Conservation (phyloP, 306 rosid genomes). For the Dicorynia guianensis region DNA sequence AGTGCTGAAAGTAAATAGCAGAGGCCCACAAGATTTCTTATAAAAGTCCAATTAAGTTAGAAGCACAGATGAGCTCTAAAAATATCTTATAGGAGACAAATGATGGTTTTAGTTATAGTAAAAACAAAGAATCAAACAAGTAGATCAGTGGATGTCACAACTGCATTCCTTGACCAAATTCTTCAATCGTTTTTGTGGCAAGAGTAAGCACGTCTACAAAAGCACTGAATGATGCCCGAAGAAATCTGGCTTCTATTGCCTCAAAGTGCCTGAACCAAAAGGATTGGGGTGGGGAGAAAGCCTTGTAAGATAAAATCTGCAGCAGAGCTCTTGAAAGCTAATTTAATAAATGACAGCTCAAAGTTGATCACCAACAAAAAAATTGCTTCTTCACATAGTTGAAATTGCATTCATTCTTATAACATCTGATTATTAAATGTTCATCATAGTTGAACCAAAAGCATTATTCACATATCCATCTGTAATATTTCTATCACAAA, state of each 20-base stretch:
- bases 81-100: background rate
- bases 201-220: conserved; percentile 78
- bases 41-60: background rate
- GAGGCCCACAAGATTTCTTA: too few species aligned
- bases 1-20: too few species aligned
- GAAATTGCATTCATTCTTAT: conserved; percentile 3
- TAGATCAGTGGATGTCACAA: conserved; percentile 45
- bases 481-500: background rate
- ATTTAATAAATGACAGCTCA: background rate
- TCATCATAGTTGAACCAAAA: conserved; percentile 26
- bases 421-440: background rate
- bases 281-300: background rate
- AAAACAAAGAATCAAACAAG: conserved; percentile 17
- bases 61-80: background rate
- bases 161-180: conserved; percentile 72
- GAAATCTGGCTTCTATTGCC: conserved; percentile 94
- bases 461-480: background rate
- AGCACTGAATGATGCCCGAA: conserved; percentile 86
- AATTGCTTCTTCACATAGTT: background rate
- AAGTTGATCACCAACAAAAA: background rate
- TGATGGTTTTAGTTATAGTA: conserved; percentile 3
- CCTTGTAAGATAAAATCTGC: background rate
- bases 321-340: background rate
- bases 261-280: conserved; percentile 71
- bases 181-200: conserved; percentile 86